Evolutionary conservation across 495 filamentous ascomycete genomes (phyloP), one percentile per base, ranked within the genome.

Genomic region (Aspergillus leporis): DNA sequence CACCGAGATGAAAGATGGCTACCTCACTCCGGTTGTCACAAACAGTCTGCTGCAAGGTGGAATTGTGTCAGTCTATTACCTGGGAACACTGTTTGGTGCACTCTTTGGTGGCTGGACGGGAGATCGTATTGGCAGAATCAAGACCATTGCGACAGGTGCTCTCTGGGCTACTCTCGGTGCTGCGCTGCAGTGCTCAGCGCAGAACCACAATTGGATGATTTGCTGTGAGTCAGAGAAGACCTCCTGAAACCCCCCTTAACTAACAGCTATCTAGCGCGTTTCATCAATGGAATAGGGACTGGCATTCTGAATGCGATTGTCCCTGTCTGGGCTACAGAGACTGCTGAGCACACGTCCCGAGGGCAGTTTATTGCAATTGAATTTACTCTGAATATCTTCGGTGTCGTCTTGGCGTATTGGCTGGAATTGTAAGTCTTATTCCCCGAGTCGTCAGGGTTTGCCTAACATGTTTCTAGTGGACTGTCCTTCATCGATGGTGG

Each of bases 381-480:
- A 61, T 89, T 91, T 61, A 89, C 86, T 0, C 64, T 89, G 14
- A 90, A 90, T 62, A 90, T 90, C 59, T 86, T 89, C 41, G 87
- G 88, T 66, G 86, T 90, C 4, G 86, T 89, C 3, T 73, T 90
- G 19, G 87, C 86, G 6, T 90, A 89, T 59, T 90, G 87, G 87
- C 74, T 90, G 23, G 87, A 89, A 65, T 90, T 85, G 79, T 83
- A 68, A 34, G 80, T 75, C 9, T 12, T 23, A 5, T 40, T 5
- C 14, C 41, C 3, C 43, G 10, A 9, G 5, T 30, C 30, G 31
- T 57, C 32, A 21, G 23, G 3, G 5, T 38, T 18, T 36, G n/a
- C 36, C 60, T 70, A 60, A 72, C 41, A 14, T 21, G n/a, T 5
- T 28, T 14, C 31, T 28, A 78, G 78, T 64, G 85, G 84, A 10